Base-by-base conservation (phyloP, 2,329 filamentous ascomycete genomes). In the Madurella mycetomatis region DNA sequence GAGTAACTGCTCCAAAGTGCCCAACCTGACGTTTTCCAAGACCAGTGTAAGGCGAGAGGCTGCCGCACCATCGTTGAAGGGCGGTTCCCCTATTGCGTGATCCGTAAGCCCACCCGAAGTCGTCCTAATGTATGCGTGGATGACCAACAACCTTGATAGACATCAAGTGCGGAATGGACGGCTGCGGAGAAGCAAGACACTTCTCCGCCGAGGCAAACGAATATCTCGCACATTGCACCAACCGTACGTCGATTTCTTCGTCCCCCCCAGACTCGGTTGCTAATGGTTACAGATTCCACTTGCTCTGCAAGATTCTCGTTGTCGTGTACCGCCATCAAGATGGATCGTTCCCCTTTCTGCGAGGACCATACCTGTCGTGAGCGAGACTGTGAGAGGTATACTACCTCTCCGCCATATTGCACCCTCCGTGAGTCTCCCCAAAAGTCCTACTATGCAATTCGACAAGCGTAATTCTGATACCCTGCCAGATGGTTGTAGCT, bases 21-120 rank as follows among this genome's bases (percentile, higher is more conserved):
- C 11, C 2, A n/a, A 16, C 25, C 44, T 46, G 19, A 39, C 9
- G 2, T 4, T 7, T 0, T 9, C 11, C 15, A 31, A 64, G 62
- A 64, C 41, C 53, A 60, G 41, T 64, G 62, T 32, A 48, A 54
- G 4, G 43, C 39, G 1, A 49, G 47, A 11, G 54, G 58, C 12
- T 64, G 62, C 31, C 51, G 53, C 12, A 56, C 55, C n/a, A 58
- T 60, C 30, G 58, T 60, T 9, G 61, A 63, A 16, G 57, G 57
- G 0, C 45, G 56, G 9, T 62, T 53, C 16, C 53, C 60, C 19
- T 59, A 58, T 19, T 64, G 62, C 32, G 55, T 51, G 7, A 51
- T 55, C 12, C 62, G 62, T 62, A 49, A 32, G 57, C 37, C 44
- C 2, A 16, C 9, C 31, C 18, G 17, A 5, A 11, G 16, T n/a